A percentile compares a stretch with the other conserved stretches of the same genome.
These are phyloP conservation scores for Rhynchospora pubera DNA, from an alignment of 176 grass and related monocot species.

Conservation along the genomic window DNA sequence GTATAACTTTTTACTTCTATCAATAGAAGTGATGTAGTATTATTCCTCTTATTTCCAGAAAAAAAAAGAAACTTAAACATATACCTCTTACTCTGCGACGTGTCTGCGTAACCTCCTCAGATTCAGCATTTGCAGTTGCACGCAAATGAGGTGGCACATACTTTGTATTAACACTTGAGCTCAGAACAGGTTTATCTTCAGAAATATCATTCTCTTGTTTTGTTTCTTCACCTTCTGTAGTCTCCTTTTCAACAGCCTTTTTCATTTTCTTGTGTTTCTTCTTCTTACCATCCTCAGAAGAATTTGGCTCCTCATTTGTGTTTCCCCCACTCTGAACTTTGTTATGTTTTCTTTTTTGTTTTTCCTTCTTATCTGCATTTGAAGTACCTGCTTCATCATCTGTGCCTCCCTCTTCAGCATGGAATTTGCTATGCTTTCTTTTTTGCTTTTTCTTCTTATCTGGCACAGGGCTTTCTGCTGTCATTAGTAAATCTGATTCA, in stretches of 20 bases:
- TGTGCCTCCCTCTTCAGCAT: background rate
- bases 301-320: background rate
- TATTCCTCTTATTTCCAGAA: too few relatives aligned
- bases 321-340: constrained; percentile 18
- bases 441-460: constrained; percentile 38
- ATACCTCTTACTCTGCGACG: constrained; percentile 65
- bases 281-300: constrained; percentile 7
- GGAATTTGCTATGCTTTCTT: constrained; percentile 5
- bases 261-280: constrained; percentile 30
- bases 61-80: background rate
- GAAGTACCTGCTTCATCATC: background rate
- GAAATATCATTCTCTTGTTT: constrained; percentile 24
- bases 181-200: constrained; percentile 23
- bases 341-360: background rate
- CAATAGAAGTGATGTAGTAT: too few relatives aligned
- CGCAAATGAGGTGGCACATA: constrained; percentile 65
- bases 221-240: constrained; percentile 15
- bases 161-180: constrained; percentile 28
- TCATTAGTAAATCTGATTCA: constrained; percentile 23
- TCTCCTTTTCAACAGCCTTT: constrained; percentile 35
- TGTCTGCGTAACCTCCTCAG: constrained; percentile 56
- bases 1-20: too few relatives aligned
- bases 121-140: constrained; percentile 43
- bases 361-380: constrained; percentile 20
- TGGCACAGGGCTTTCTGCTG: background rate